phyloP scores from a whole-genome alignment of 2,329 filamentous ascomycete species.

The Microcyclosporella mali region DNA sequence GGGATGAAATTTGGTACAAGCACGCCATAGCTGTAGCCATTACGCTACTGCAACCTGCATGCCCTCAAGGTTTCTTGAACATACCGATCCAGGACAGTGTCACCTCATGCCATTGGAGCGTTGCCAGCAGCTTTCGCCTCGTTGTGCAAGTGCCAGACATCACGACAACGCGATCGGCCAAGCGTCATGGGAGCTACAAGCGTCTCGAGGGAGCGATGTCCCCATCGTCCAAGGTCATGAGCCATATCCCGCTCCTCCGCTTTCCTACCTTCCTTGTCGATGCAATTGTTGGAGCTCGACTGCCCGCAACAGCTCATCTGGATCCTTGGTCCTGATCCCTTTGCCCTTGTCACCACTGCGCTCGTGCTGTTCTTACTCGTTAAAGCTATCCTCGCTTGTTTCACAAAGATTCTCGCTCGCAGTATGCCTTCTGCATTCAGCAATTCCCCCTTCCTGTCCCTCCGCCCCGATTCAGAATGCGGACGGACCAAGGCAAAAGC shows the following conservation, averaged over 20 bases:
- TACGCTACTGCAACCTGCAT: not conserved
- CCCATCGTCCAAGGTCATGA: not conserved
- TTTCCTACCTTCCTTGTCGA: not conserved
- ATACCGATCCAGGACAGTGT: not conserved
- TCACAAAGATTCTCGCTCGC: not conserved
- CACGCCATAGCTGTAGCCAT: not conserved
- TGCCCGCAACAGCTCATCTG: not conserved
- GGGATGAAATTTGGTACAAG: too few species aligned
- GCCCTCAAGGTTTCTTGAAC: too few species aligned
- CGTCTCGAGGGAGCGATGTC: not conserved
- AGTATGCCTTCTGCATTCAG: conserved; percentile 23
- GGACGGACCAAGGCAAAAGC: conserved; percentile 15
- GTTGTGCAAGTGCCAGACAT: not conserved
- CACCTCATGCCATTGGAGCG: not conserved
- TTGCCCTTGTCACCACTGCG: conserved; percentile 8
- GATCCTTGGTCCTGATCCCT: conserved; percentile 6
- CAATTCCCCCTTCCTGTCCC: conserved; percentile 22
- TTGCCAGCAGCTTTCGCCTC: not conserved
- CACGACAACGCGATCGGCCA: not conserved
- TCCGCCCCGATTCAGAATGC: conserved; percentile 24
- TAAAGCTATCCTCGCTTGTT: conserved; percentile 1
- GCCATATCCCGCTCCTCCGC: not conserved
- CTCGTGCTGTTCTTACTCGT: conserved; percentile 7
- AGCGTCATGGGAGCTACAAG: not conserved
- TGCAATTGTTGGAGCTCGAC: not conserved